Base-by-base conservation (phyloP, 1,284 basidiomycete species). In the Acaromyces ingoldii region DNA sequence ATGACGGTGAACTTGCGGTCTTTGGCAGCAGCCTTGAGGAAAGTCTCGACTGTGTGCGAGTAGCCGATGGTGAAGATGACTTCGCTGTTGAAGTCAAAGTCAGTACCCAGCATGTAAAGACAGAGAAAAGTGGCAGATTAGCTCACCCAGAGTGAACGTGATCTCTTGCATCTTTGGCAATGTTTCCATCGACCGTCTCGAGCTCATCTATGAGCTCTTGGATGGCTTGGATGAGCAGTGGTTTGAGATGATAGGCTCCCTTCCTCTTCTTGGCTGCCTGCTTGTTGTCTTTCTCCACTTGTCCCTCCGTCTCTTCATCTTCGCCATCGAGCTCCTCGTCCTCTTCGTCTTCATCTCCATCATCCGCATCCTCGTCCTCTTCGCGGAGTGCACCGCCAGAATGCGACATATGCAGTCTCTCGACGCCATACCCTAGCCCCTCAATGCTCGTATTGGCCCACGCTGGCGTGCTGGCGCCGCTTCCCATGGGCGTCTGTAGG, bases 31-130 rank as follows among this genome's bases (percentile, higher is more conserved):
- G 88, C 81, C 75, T 89, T 91, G 47, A 98, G 80, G 78, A 97
- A 98, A 1, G 86, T 81, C 74, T 91, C 89, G n/a, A 97, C 91
- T 0, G 93, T 97, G 67, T 82, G 84, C 36, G 91, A 93, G 77
- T 89, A 84, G n/a, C 92, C 92, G 36, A 98, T 82, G 0, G 93
- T 98, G 58, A 98, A 78, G 62, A 98, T 91, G 63, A 96, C 92
- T 76, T 98, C 93, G 62, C 91, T 93, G 43, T 6, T n/a, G n/a
- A 70, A 4, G 55, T 45, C 56, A 13, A 22, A 43, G 33, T 46
- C 54, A 41, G 48, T 26, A 17, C 11, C 1, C 1, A 9, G 31
- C 13, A 38, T 4, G 11, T n/a, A n/a, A n/a, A n/a, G n/a, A n/a
- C n/a, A n/a, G n/a, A n/a, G n/a, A n/a, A n/a, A n/a, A 22, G 25